Conservation (phyloP, 768 basidiomycete species). For the Mycena pura region DNA sequence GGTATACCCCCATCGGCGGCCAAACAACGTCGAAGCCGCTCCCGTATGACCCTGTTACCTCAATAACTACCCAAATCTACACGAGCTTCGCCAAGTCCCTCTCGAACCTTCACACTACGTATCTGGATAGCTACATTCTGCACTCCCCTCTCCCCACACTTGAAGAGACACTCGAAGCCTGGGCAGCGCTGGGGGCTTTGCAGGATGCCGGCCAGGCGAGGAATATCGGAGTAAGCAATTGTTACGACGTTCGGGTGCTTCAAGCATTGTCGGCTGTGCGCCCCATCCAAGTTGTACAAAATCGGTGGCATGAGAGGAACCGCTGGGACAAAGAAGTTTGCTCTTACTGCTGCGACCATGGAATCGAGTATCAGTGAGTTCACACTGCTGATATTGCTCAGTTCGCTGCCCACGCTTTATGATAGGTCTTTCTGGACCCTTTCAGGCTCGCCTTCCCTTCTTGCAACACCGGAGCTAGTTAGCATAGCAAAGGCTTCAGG, state of each 20-base stretch:
- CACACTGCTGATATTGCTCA: not conserved
- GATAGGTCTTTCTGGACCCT: slow-evolving; percentile 92
- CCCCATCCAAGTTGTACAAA: slow-evolving; percentile 78
- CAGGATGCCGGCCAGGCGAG: slow-evolving; percentile 70
- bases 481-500: slow-evolving; percentile 52
- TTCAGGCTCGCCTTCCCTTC: slow-evolving; percentile 72
- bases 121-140: slow-evolving; percentile 80
- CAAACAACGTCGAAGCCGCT: slow-evolving; percentile 75
- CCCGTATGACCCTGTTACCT: slow-evolving; percentile 68
- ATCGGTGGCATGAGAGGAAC: slow-evolving; percentile 86
- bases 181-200: slow-evolving; percentile 63
- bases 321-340: slow-evolving; percentile 74
- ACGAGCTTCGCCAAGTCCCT: slow-evolving; percentile 71
- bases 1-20: slow-evolving; percentile 76
- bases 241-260: slow-evolving; percentile 68
- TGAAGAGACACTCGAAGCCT: slow-evolving; percentile 71
- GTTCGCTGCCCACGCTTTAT: not conserved
- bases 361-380: slow-evolving; percentile 75
- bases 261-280: slow-evolving; percentile 57
- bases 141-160: slow-evolving; percentile 74
- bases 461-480: slow-evolving; percentile 54
- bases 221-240: slow-evolving; percentile 79
- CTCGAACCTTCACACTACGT: slow-evolving; percentile 70
- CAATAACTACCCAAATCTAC: slow-evolving; percentile 64
- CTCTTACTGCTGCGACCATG: slow-evolving; percentile 65